These are phyloP conservation scores for Penicillium vulpinum DNA, from an alignment of 2,329 filamentous ascomycete species.

Conservation along the genomic window DNA sequence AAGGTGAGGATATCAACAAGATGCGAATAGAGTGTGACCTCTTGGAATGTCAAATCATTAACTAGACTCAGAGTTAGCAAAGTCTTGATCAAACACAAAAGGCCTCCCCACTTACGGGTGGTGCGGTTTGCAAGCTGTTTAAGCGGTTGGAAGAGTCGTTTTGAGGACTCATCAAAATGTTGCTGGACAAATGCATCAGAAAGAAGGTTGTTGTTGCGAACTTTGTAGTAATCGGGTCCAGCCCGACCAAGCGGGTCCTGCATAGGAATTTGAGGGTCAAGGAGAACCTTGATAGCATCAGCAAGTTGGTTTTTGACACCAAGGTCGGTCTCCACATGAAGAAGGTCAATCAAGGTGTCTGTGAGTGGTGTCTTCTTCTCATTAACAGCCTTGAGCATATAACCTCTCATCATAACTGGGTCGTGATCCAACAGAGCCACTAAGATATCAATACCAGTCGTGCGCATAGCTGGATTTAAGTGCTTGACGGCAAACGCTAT, in stretches of 20 bases:
- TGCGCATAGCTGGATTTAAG: conserved; percentile 77
- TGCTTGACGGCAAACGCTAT: conserved; percentile 91
- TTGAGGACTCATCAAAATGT: conserved; percentile 87
- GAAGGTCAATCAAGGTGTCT: conserved; percentile 86
- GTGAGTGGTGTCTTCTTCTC: conserved; percentile 84
- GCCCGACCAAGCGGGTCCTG: conserved; percentile 60
- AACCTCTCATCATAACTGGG: conserved; percentile 86
- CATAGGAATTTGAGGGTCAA: conserved; percentile 68
- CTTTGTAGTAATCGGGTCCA: conserved; percentile 69
- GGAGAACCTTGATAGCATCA: conserved; percentile 88
- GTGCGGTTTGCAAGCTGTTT: conserved; percentile 71
- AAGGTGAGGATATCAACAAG: conserved; percentile 91
- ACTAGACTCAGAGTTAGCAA: conserved; percentile 44
- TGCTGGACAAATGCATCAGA: conserved; percentile 82
- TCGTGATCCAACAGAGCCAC: conserved; percentile 96
- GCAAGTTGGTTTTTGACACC: conserved; percentile 95
- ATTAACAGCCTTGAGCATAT: conserved; percentile 87
- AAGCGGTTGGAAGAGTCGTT: conserved; percentile 81
- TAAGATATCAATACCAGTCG: conserved; percentile 90
- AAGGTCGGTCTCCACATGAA: conserved; percentile 86
- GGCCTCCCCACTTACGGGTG: conserved; percentile 45
- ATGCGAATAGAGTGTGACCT: conserved; percentile 88
- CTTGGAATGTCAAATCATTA: conserved; percentile 72
- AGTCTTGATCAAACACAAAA: not conserved
- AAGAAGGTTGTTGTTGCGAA: conserved; percentile 66